These are phyloP conservation scores for Bauhinia variegata DNA, from an alignment of 306 rosid species.

Conservation along the genomic window DNA sequence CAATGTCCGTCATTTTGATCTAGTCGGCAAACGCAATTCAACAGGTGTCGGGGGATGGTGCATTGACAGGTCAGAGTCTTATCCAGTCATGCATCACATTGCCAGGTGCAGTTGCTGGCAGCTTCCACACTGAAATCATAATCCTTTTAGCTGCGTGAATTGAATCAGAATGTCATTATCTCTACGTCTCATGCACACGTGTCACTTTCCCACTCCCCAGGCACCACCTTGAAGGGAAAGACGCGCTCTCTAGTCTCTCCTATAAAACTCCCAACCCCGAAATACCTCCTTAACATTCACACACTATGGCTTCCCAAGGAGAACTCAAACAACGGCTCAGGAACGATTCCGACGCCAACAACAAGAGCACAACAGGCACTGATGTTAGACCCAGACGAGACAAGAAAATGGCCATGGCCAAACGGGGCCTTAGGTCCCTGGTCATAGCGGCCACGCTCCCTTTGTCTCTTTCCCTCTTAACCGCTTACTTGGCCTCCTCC, in stretches of 20 bases:
- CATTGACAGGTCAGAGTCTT: too few relatives aligned
- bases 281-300: neutral
- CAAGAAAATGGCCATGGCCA: constrained; percentile 53
- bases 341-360: constrained; percentile 14
- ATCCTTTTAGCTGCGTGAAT: too few relatives aligned
- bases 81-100: too few relatives aligned
- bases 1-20: too few relatives aligned
- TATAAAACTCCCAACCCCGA: constrained; percentile 15
- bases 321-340: constrained; percentile 53
- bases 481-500: constrained; percentile 39
- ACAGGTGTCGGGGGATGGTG: too few relatives aligned
- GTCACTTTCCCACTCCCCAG: constrained; percentile 2
- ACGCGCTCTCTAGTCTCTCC: constrained; percentile 34
- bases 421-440: constrained; percentile 73
- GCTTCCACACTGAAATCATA: too few relatives aligned
- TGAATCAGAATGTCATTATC: too few relatives aligned
- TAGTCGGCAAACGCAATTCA: too few relatives aligned
- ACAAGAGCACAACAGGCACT: neutral
- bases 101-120: too few relatives aligned
- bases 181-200: too few relatives aligned
- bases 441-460: constrained; percentile 55
- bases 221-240: neutral
- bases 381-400: constrained; percentile 20
- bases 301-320: constrained; percentile 53
- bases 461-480: constrained; percentile 49